A percentile compares a stretch with the other conserved stretches of the same genome.
phyloP scores from a whole-genome alignment of 208 protist genomes.

The Blastocrithidia nonstop region DNA sequence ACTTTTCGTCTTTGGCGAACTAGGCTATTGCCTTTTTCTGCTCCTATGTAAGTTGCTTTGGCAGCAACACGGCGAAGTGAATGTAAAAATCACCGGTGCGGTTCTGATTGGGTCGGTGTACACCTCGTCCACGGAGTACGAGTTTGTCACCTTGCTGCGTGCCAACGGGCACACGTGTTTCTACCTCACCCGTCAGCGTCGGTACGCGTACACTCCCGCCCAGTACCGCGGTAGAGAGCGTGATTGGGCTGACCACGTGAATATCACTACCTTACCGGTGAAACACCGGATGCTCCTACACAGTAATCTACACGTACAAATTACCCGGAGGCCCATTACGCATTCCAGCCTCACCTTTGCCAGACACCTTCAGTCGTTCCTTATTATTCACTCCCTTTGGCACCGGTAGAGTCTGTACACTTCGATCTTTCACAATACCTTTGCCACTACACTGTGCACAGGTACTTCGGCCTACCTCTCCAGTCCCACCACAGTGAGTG shows the following conservation, averaged over 20 bases:
- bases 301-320: conserved; percentile 78
- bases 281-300: conserved; percentile 79
- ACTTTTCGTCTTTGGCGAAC: conserved; percentile 75
- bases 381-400: conserved; percentile 82
- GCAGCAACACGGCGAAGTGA: conserved; percentile 77
- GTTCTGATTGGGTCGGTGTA: conserved; percentile 73
- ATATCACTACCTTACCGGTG: conserved; percentile 74
- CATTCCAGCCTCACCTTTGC: conserved; percentile 78
- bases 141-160: conserved; percentile 85
- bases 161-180: conserved; percentile 66
- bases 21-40: conserved; percentile 68
- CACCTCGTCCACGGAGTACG: conserved; percentile 65
- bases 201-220: conserved; percentile 64
- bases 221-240: conserved; percentile 60
- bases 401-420: conserved; percentile 71
- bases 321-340: conserved; percentile 80
- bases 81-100: conserved; percentile 79
- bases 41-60: conserved; percentile 61
- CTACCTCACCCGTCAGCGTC: conserved; percentile 70
- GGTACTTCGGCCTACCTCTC: conserved; percentile 55
- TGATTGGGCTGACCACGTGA: conserved; percentile 65
- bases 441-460: conserved; percentile 78
- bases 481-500: conserved; percentile 75
- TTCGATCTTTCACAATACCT: conserved; percentile 81
- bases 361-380: conserved; percentile 73